A percentile compares a stretch with the other conserved stretches of the same genome.
Evolutionary conservation across 176 grass and related monocot species (phyloP).

Genomic region (Miscanthus lutarioriparius): DNA sequence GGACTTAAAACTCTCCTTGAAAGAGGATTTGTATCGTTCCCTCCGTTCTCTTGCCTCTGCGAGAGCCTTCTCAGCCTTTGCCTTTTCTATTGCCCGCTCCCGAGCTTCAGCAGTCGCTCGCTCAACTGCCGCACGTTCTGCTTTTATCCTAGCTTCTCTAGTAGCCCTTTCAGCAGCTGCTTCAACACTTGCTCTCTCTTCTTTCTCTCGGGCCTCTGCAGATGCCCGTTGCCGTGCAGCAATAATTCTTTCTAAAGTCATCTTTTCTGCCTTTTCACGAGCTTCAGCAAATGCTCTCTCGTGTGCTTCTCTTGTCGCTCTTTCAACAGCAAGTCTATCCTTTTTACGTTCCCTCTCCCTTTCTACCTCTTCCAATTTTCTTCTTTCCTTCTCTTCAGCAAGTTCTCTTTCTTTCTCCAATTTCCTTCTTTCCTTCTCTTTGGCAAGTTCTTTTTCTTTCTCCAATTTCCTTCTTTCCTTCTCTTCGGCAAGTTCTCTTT

Average conservation of each 20-base stretch:
- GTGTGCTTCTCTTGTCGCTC: constrained; percentile 73
- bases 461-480: background rate
- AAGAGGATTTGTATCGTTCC: constrained; percentile 62
- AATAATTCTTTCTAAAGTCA: constrained; percentile 64
- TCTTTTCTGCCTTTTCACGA: constrained; percentile 77
- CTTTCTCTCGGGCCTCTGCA: constrained; percentile 68
- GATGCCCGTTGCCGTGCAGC: constrained; percentile 73
- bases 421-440: constrained; percentile 49
- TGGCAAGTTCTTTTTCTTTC: constrained; percentile 55
- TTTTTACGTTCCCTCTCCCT: constrained; percentile 87
- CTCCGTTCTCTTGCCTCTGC: constrained; percentile 64
- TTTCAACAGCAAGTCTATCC: constrained; percentile 83
- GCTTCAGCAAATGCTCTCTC: constrained; percentile 68
- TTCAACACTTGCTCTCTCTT: constrained; percentile 57
- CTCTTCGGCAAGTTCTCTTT: too few species aligned
- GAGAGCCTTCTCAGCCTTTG: constrained; percentile 74
- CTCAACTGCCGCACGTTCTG: constrained; percentile 83
- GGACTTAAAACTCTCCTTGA: constrained; percentile 50
- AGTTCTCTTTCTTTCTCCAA: constrained; percentile 60
- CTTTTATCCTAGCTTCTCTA: constrained; percentile 73
- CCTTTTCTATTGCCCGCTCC: constrained; percentile 83
- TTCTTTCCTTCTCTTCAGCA: background rate
- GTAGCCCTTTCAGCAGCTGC: constrained; percentile 43
- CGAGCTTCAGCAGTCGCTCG: constrained; percentile 86
- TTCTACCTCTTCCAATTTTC: constrained; percentile 49